Base-by-base conservation (phyloP, 768 basidiomycete genomes). In the Lentinula boryana region DNA sequence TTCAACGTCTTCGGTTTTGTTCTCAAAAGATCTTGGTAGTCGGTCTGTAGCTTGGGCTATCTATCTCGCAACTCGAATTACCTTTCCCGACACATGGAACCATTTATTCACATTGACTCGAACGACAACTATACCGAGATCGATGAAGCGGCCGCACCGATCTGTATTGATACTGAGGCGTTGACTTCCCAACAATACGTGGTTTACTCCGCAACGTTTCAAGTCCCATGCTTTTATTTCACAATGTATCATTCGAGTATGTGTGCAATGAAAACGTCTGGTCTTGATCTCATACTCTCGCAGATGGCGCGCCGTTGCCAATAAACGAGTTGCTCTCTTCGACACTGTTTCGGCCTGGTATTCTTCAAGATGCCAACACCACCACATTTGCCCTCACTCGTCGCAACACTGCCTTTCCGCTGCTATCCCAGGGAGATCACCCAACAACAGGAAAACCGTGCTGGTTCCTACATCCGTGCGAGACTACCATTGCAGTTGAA, bases 391-490 rank as follows among this genome's bases (percentile, higher is more conserved):
- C 82, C 18, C 70, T 91, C 44, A 79, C 79, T 23, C 71, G 75
- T 8, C 77, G 80, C 1, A 72, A 70, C 12, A 77, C 83, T 1
- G 71, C 83, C 5, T 89, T 93, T 66, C 91, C 94, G 9, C 71
- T 95, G 21, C 73, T 96, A 9, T 91, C 93, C 12, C 91, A 93
- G 66, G 90, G 90, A 8, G 94, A 96, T 60, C 94, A 95, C 67
- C 94, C 93, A 0, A 84, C 80, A 5, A 77, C 89, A 33, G 87
- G 85, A 21, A 83, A 76, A 2, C 86, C 87, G 8, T 86, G 84
- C 59, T 96, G 92, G 92, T 92, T 87, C 67, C 75, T 96, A 41
- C 94, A 96, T 69, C 94, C 94, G 9, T 96, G 94, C 69, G 86
- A 91, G 70, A 89, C 87, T 3, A 78, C 79, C 9, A 72, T 71